Base-by-base conservation (phyloP, 257 asterid species). In the Striga asiatica region DNA sequence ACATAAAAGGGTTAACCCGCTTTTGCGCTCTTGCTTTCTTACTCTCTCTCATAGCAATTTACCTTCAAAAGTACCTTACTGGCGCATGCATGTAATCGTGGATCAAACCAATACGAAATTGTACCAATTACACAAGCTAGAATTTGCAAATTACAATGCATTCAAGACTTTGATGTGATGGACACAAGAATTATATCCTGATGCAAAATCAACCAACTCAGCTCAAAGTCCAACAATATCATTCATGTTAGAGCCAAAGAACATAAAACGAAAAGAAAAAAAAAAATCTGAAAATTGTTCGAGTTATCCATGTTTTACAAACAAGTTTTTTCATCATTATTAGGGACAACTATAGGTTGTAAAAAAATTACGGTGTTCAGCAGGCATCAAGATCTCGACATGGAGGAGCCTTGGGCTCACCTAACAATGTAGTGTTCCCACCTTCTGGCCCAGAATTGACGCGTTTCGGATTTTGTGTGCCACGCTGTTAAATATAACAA, bases 361-460 rank as follows among this genome's bases (percentile, higher is more conserved):
- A 56, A 20, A 42, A 56, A 64, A 52, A 53, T 53, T 4, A 46
- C 25, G 35, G 32, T 46, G 64, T 54, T 88, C 69, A 81, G 86
- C 97, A 89, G 42, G 97, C 94, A 73, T 88, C 97, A 31, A 92
- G 93, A 77, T 92, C 97, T 60, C 98, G 78, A 49, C 94, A 84
- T 25, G 93, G 89, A 56, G 98, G 95, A 54, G 97, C 68, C 87
- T 77, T 79, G 2, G 98, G 97, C 75, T 86, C 96, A 20, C 89
- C 71, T 66, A 87, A 66, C 75, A 91, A 77, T 21, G 95, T 75
- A 13, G 76, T 75, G 74, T 78, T 87, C 58, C 98, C 95, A 55
- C 96, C 98, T 78, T 84, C 92, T 2, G 98, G 98, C 22, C 94
- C 89, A 8, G 80, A 79, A 50, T 92, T 92, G 58, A 67, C 59